Conservation (phyloP, 768 basidiomycete species). For the Tremella fuciformis region DNA sequence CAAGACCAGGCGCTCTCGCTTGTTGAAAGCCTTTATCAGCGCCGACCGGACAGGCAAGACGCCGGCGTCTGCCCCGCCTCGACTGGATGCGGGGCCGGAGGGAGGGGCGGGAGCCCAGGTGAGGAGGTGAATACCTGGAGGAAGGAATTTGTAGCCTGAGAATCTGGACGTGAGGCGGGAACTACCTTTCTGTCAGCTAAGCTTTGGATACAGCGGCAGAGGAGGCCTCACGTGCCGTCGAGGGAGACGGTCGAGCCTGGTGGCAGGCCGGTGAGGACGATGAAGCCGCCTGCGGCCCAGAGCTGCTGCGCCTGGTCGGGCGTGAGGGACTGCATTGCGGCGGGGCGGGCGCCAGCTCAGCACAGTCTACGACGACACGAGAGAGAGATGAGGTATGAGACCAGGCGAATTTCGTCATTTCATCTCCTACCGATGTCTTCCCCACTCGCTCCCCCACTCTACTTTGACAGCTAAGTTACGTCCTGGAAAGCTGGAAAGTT, state of each 20-base stretch:
- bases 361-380: no score
- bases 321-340: slow-evolving; percentile 30
- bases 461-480: no score
- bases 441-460: no score
- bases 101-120: slow-evolving; percentile 35
- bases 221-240: slow-evolving; percentile 47
- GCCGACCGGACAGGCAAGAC: slow-evolving; percentile 47
- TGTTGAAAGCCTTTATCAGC: slow-evolving; percentile 32
- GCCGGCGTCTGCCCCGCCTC: slow-evolving; percentile 5
- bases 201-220: neutral
- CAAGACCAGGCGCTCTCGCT: slow-evolving; percentile 34
- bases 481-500: no score
- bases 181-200: neutral
- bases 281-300: slow-evolving; percentile 50
- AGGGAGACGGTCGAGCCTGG: slow-evolving; percentile 52
- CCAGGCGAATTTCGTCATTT: no score
- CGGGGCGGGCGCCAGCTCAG: no score
- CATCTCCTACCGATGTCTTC: no score
- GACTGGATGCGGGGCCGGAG: slow-evolving; percentile 6
- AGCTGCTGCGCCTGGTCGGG: slow-evolving; percentile 46
- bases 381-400: no score
- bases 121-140: slow-evolving; percentile 53
- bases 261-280: slow-evolving; percentile 48
- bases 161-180: slow-evolving; percentile 38
- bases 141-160: slow-evolving; percentile 53